Conservation (phyloP, 2,329 filamentous ascomycete genomes). For the Helminthosporium solani region DNA sequence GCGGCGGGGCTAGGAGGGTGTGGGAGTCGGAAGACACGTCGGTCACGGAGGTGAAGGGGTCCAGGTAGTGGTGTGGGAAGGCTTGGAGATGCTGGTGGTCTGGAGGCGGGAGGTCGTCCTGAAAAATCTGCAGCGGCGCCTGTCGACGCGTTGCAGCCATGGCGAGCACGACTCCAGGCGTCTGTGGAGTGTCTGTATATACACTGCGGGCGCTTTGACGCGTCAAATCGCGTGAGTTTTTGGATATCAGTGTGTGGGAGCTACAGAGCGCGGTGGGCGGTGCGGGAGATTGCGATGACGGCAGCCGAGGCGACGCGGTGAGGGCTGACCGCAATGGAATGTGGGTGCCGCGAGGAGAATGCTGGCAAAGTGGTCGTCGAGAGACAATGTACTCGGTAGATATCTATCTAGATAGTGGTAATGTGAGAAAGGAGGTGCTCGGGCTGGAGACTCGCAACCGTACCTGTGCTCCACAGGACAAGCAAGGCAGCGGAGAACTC, state of each 20-base stretch:
- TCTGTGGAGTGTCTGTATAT: constrained; percentile 31
- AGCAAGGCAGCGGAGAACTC: constrained; percentile 38
- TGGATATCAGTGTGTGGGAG: constrained; percentile 21
- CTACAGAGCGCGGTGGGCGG: constrained; percentile 27
- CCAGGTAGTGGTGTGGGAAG: constrained; percentile 55
- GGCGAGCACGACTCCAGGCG: constrained; percentile 29
- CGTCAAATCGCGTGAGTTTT: constrained; percentile 43
- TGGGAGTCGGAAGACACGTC: constrained; percentile 58
- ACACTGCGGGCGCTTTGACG: constrained; percentile 37
- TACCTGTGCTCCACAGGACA: constrained; percentile 30
- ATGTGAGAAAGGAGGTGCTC: constrained; percentile 25
- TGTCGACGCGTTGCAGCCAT: constrained; percentile 60
- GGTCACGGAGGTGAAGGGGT: constrained; percentile 45
- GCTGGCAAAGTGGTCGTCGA: too few species aligned
- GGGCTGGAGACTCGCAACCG: constrained; percentile 21
- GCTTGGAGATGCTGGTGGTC: constrained; percentile 47
- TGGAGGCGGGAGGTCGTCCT: constrained; percentile 51
- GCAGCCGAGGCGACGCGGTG: constrained; percentile 19
- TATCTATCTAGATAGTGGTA: too few species aligned
- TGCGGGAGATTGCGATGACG: constrained; percentile 39
- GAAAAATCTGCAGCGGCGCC: constrained; percentile 58
- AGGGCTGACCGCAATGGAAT: constrained; percentile 19
- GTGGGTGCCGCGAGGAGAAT: constrained; percentile 9
- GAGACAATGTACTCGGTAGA: too few species aligned
- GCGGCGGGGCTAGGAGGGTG: constrained; percentile 65